Percentiles rank a stretch among this genome's conserved stretches.
phyloP scores from a whole-genome alignment of 2,329 filamentous ascomycete species.

The Domatiomyces globalis region DNA sequence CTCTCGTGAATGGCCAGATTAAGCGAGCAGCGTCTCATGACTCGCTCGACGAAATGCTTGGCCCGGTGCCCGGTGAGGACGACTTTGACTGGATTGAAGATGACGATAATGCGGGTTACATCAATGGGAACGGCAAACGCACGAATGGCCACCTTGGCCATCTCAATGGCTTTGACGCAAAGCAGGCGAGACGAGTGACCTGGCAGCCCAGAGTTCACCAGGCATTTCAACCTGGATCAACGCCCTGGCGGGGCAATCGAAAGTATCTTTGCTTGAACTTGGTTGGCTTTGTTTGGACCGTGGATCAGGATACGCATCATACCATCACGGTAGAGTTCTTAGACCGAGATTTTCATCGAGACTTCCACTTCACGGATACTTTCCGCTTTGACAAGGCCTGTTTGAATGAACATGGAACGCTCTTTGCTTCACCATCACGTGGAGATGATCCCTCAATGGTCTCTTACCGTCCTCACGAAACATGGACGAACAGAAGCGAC shows the following conservation, averaged over 20 bases:
- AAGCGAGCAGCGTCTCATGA: slow-evolving; percentile 52
- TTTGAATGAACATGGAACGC: slow-evolving; percentile 41
- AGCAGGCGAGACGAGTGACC: slow-evolving; percentile 36
- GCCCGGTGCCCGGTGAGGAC: slow-evolving; percentile 39
- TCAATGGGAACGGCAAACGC: slow-evolving; percentile 46
- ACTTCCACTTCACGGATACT: slow-evolving; percentile 96
- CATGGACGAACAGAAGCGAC: slow-evolving; percentile 80
- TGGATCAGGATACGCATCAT: slow-evolving; percentile 83
- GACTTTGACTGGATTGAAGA: slow-evolving; percentile 78
- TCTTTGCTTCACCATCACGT: slow-evolving; percentile 27
- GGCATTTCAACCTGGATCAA: slow-evolving; percentile 84
- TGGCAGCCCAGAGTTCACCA: slow-evolving; percentile 59
- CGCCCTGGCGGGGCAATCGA: slow-evolving; percentile 86
- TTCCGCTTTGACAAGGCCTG: slow-evolving; percentile 95
- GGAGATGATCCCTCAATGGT: slow-evolving; percentile 57
- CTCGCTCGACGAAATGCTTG: slow-evolving; percentile 68
- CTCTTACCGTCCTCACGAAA: slow-evolving; percentile 96
- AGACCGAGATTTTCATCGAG: slow-evolving; percentile 77
- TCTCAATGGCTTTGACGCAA: slow-evolving; percentile 31
- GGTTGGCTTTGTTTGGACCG: slow-evolving; percentile 90
- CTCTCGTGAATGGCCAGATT: slow-evolving; percentile 37
- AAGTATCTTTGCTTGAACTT: slow-evolving; percentile 89
- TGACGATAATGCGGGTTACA: slow-evolving; percentile 87
- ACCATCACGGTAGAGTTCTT: slow-evolving; percentile 97
- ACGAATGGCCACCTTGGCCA: slow-evolving; percentile 36